A percentile compares a stretch with the other conserved stretches of the same genome.
These are phyloP conservation scores for Cryptococcus deneoformans DNA, from an alignment of 1,284 basidiomycete genomes.

Conservation along the genomic window DNA sequence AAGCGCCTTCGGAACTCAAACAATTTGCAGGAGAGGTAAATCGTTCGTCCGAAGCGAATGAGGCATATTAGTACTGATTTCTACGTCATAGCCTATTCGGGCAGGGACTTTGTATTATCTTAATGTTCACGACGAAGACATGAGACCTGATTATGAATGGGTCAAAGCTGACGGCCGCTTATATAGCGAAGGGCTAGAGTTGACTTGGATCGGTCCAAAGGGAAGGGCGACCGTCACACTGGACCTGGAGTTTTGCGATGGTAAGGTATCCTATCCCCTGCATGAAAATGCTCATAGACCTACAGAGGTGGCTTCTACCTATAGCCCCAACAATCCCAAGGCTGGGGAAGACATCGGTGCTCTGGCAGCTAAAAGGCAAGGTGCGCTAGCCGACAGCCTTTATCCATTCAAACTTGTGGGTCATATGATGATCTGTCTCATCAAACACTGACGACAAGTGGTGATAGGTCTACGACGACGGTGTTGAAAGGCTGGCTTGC, in stretches of 20 bases:
- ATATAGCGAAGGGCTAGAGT: conserved; percentile 70
- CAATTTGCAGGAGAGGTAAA: conserved; percentile 54
- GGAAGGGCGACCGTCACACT: conserved; percentile 76
- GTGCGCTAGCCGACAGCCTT: conserved; percentile 62
- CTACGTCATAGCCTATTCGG: conserved; percentile 64
- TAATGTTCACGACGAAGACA: conserved; percentile 65
- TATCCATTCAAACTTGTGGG: conserved; percentile 74
- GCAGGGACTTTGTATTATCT: conserved; percentile 83
- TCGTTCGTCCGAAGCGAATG: not conserved
- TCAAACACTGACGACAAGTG: not conserved
- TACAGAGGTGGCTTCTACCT: conserved; percentile 71
- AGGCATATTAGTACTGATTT: conserved; percentile 8
- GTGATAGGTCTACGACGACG: conserved; percentile 67
- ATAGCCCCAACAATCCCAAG: conserved; percentile 70
- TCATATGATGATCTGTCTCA: not conserved
- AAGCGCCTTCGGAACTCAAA: conserved; percentile 47
- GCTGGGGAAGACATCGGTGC: conserved; percentile 80
- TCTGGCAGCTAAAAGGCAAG: conserved; percentile 65
- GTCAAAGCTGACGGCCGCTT: conserved; percentile 77
- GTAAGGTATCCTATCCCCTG: conserved; percentile 19
- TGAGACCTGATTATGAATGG: conserved; percentile 72
- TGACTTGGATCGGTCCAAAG: conserved; percentile 75
- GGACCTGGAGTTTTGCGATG: conserved; percentile 70
- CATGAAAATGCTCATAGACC: not conserved
- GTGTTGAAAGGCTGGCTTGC: conserved; percentile 75